These are phyloP conservation scores for Colletotrichum sp. DNA, from an alignment of 2,329 filamentous ascomycete genomes.

Conservation along the genomic window DNA sequence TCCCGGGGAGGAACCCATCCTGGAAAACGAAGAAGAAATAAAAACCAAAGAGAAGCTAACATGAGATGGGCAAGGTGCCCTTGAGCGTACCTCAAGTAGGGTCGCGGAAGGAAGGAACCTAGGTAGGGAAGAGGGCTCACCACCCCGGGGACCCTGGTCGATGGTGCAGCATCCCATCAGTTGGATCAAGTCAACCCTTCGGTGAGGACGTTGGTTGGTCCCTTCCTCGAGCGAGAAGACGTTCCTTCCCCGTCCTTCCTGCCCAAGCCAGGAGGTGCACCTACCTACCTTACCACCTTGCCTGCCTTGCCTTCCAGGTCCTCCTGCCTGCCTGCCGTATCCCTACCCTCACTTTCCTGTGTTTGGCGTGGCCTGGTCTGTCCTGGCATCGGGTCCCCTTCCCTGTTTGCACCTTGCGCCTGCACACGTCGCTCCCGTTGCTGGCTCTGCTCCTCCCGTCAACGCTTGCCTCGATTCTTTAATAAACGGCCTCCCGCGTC, in stretches of 20 bases:
- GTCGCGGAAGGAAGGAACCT: conserved; percentile 5
- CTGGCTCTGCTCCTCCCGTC: background rate
- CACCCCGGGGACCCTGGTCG: background rate
- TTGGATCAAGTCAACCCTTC: conserved; percentile 5
- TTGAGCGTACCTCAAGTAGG: background rate
- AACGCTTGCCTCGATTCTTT: conserved; percentile 4
- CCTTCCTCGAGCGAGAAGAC: background rate
- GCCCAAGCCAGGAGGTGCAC: background rate
- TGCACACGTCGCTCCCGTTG: background rate
- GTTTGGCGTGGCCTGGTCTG: background rate
- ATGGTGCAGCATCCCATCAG: conserved; percentile 8
- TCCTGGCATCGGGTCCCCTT: background rate
- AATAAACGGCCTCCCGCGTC: conserved; percentile 13
- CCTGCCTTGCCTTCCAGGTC: background rate
- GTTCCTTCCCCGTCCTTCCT: background rate
- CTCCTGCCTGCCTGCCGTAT: background rate
- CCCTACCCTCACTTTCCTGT: background rate
- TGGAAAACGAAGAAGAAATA: background rate
- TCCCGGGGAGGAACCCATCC: background rate
- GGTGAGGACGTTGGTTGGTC: conserved; percentile 9
- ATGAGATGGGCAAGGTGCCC: background rate
- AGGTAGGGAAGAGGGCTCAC: background rate
- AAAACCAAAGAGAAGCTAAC: background rate
- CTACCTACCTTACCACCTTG: background rate
- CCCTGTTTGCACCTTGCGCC: background rate